Evolutionary conservation across 306 rosid species (phyloP).

Genomic region (Citrullus colocynthis): DNA sequence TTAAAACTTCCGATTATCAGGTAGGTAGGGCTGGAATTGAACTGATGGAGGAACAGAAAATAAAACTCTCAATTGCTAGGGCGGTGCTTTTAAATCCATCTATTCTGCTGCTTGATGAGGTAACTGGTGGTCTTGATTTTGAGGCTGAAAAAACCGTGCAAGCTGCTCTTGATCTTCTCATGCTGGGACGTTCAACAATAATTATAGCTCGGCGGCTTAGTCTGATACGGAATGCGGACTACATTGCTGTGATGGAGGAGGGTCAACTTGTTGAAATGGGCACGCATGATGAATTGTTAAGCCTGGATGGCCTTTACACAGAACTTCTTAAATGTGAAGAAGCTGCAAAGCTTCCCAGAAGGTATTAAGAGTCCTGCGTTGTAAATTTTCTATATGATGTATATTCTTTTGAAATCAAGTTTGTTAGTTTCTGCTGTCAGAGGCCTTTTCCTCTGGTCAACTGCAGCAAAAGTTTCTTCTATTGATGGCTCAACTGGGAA

Average conservation of each 20-base stretch:
- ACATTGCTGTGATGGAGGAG: slow-evolving; percentile 99
- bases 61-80: slow-evolving; percentile 92
- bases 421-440: not conserved
- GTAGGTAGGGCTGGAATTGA: slow-evolving; percentile 88
- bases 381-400: not conserved
- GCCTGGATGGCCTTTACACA: slow-evolving; percentile 76
- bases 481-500: not conserved
- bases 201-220: slow-evolving; percentile 99
- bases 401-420: not conserved
- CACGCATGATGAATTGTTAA: slow-evolving; percentile 80
- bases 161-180: slow-evolving; percentile 91
- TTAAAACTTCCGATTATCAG: slow-evolving; percentile 27
- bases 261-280: slow-evolving; percentile 99
- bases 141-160: slow-evolving; percentile 98
- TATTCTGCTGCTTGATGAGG: slow-evolving; percentile 95
- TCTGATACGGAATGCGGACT: slow-evolving; percentile 96
- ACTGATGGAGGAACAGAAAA: slow-evolving; percentile 90
- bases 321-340: slow-evolving; percentile 96
- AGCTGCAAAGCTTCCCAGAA: slow-evolving; percentile 97
- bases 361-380: slow-evolving; percentile 30
- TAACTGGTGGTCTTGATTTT: slow-evolving; percentile 99
- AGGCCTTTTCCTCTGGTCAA: not conserved
- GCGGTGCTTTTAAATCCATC: slow-evolving; percentile 97
- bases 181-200: slow-evolving; percentile 96
- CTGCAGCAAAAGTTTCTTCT: not conserved